Evolutionary conservation across 176 grass and related monocot species (phyloP), one percentile per base, ranked within the genome.

Genomic region (Cocos nucifera): DNA sequence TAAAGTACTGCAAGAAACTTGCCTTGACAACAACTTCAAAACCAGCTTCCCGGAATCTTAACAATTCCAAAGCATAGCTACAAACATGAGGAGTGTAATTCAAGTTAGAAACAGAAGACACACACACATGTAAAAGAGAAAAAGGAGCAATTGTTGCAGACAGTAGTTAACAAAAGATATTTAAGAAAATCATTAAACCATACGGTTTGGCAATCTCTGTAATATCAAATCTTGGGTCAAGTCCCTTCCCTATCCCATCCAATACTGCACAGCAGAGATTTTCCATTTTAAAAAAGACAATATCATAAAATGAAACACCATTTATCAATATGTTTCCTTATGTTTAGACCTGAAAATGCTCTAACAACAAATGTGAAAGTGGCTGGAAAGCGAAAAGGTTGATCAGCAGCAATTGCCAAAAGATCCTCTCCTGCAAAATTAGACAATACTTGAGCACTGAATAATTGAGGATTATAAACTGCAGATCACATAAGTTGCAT

Each of bases 161-260:
- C 18, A 8, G 19, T 56, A 56, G 15, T 4, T 56, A 50, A 44
- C 20, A 24, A 24, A 16, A 61, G 9, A 53, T 64, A 61, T 69
- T 24, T 48, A 4, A 77, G 20, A 57, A 80, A 78, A 61, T 22
- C 16, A 59, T 22, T 53, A 66, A 62, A 51, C 19, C 22, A 51
- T 52, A 97, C 93, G 93, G 93, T 70, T 76, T 97, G 70, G 93
- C 93, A 67, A 98, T 98, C 75, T 98, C 93, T 77, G 93, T 98
- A 64, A 98, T 92, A 77, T 98, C 93, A 83, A 98, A 98, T 71
- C 87, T 88, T 73, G 93, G 87, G 75, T 92, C 93, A 32, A 98
- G 87, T 35, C 93, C 93, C 73, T 98, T 98, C 50, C 93, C 93
- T 75, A 98, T 98, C 79, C 93, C 93, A 88, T 98, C 93, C 64